A percentile compares a stretch with the other conserved stretches of the same genome.
phyloP scores from a whole-genome alignment of 306 rosid genomes.

The Argentina anserina region DNA sequence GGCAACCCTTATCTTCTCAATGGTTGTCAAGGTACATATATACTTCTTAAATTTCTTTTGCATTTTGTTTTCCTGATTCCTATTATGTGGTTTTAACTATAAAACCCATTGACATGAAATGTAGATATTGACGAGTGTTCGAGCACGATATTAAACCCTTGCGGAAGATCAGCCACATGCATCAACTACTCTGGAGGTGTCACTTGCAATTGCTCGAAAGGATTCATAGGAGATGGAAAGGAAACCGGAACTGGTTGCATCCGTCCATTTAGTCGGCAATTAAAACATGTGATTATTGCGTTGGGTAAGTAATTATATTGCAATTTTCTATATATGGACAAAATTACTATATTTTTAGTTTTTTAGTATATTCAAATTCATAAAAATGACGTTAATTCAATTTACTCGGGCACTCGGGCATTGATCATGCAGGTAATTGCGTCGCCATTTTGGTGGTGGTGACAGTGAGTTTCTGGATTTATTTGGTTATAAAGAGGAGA shows the following conservation, averaged over 20 bases:
- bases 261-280: not conserved
- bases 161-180: conserved; percentile 6
- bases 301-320: conserved; percentile 18
- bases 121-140: conserved; percentile 28
- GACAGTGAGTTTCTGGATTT: conserved; percentile 5
- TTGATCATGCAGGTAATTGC: not conserved
- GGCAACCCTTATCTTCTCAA: conserved; percentile 25
- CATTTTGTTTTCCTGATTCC: not conserved
- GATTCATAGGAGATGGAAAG: conserved; percentile 10
- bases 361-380: too few species aligned
- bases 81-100: not conserved
- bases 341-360: too few species aligned
- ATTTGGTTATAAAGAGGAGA: conserved; percentile 10
- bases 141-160: not conserved
- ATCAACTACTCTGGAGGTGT: not conserved
- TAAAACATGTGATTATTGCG: not conserved
- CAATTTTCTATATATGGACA: too few species aligned
- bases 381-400: too few species aligned
- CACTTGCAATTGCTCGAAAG: conserved; percentile 1
- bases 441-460: conserved; percentile 6
- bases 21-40: conserved; percentile 20
- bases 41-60: not conserved
- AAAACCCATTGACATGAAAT: not conserved
- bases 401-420: too few species aligned
- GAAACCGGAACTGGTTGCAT: conserved; percentile 3